Conservation (phyloP, 345 rosid species). For the Eutrema yunnanense region DNA sequence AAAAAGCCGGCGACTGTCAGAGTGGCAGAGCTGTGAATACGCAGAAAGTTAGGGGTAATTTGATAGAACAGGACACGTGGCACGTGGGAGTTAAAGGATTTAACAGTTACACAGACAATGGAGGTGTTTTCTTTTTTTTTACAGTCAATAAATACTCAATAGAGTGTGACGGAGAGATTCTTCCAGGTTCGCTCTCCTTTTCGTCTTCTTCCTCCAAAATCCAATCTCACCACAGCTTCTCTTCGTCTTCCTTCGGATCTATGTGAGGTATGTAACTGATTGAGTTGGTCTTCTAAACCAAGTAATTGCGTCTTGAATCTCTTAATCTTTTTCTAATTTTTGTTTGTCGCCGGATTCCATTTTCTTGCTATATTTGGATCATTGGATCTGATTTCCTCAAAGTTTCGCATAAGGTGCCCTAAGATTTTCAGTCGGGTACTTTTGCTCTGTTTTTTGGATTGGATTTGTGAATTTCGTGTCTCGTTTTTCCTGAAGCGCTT, state of each 20-base stretch:
- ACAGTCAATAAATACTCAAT: slow-evolving; percentile 21
- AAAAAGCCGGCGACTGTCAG: slow-evolving; percentile 28
- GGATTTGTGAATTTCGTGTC: neutral
- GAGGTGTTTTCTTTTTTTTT: neutral
- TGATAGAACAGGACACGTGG: slow-evolving; percentile 16
- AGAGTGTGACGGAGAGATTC: slow-evolving; percentile 33
- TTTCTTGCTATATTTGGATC: slow-evolving; percentile 9
- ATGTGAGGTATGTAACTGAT: slow-evolving; percentile 20
- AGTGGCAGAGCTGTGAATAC: slow-evolving; percentile 18
- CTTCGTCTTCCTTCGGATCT: slow-evolving; percentile 21
- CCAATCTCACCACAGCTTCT: slow-evolving; percentile 11
- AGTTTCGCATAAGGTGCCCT: neutral
- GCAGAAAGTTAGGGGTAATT: neutral
- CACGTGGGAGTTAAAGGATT: slow-evolving; percentile 10
- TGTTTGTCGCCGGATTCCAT: neutral
- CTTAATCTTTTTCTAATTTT: neutral
- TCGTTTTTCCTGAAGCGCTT: neutral
- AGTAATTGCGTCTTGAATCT: neutral
- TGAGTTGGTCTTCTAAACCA: neutral
- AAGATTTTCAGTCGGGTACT: neutral
- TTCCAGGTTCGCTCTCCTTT: slow-evolving; percentile 3
- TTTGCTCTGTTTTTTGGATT: slow-evolving; percentile 14
- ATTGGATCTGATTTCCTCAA: neutral
- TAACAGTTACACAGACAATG: slow-evolving; percentile 6
- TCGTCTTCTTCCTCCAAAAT: slow-evolving; percentile 19